Base-by-base conservation (phyloP, 108 stramenopile species). In the Discostella stelligeroides region DNA sequence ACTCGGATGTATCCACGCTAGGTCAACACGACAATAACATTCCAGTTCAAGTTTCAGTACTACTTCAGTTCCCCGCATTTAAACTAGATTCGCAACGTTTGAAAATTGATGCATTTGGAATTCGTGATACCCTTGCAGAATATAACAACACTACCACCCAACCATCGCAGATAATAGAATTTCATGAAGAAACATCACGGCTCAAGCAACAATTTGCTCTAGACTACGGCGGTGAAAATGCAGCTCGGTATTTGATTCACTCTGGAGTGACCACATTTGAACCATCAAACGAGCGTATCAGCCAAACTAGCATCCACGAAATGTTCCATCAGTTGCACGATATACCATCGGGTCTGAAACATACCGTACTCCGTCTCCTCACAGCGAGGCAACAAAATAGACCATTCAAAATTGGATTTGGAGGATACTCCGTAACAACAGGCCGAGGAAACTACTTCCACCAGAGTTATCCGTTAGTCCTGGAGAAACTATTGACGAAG, bases 391-490 rank as follows among this genome's bases (percentile, higher is more conserved):
- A 28, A 13, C 54, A 86, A 34, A 43, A 86, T 43, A 69, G 81
- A 57, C 82, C 88, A 7, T 83, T 89, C 45, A 55, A 38, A n/a
- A 53, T 85, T 57, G 71, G 83, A 17, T 91, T 91, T 84, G 87
- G 71, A 28, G 90, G 90, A 34, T 91, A 91, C 63, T 78, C 75
- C 11, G 90, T 91, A 15, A 91, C 90, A 11, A 83, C 72, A 18
- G 90, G 90, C 15, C 66, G 85, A 39, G 90, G 90, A 15, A 91
- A 91, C 55, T 53, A 68, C 17, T 86, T 85, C 53, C 14, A 72
- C 15, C 86, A 91, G 55, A 85, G 84, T 29, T 91, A 77, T 71
- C 90, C 90, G 12, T 88, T 91, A 74, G 83, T 84, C 13, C 25
- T 86, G 80, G 60, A 86, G 73, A 51, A 66, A 21, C 25, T 86